Percentiles rank a stretch among this genome's conserved stretches.
These are phyloP conservation scores for Pythium coloratum DNA, from an alignment of 352 stramenopile species.

Conservation along the genomic window DNA sequence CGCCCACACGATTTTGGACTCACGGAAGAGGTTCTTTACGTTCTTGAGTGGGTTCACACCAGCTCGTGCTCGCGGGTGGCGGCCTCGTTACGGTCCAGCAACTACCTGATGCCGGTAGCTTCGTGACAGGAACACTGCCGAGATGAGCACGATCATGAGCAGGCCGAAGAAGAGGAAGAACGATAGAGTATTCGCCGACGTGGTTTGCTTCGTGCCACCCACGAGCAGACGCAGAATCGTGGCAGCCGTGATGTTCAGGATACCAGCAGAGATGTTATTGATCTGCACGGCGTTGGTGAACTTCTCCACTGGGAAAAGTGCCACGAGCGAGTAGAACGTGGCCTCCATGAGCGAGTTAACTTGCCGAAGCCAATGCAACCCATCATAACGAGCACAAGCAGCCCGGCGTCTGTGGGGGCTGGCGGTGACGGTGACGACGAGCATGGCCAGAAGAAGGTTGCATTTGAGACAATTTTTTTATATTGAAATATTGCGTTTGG, in stretches of 20 bases:
- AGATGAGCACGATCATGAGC: conserved; percentile 48
- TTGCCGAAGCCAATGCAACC: conserved; percentile 40
- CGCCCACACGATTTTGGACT: conserved; percentile 53
- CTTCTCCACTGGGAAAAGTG: conserved; percentile 33
- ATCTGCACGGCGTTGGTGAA: conserved; percentile 63
- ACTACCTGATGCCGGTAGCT: conserved; percentile 45
- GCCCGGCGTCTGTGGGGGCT: conserved; percentile 51
- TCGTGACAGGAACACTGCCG: conserved; percentile 40
- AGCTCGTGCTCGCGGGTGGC: conserved; percentile 33
- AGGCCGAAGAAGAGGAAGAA: conserved; percentile 72
- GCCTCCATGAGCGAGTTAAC: conserved; percentile 58
- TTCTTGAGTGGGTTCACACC: conserved; percentile 31
- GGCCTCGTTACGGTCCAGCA: conserved; percentile 49
- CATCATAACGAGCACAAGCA: conserved; percentile 58
- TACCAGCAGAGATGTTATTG: conserved; percentile 44
- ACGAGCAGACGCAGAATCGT: conserved; percentile 55
- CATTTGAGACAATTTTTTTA: too few species aligned
- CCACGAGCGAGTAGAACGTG: conserved; percentile 61
- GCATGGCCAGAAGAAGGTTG: neutral
- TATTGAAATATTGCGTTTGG: too few species aligned
- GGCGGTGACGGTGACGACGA: conserved; percentile 64
- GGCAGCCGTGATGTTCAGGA: conserved; percentile 53
- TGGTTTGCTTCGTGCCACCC: conserved; percentile 41
- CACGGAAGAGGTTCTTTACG: conserved; percentile 44
- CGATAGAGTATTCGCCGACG: conserved; percentile 29